Base-by-base conservation (phyloP, 495 filamentous ascomycete genomes). In the Lepraria neglecta region DNA sequence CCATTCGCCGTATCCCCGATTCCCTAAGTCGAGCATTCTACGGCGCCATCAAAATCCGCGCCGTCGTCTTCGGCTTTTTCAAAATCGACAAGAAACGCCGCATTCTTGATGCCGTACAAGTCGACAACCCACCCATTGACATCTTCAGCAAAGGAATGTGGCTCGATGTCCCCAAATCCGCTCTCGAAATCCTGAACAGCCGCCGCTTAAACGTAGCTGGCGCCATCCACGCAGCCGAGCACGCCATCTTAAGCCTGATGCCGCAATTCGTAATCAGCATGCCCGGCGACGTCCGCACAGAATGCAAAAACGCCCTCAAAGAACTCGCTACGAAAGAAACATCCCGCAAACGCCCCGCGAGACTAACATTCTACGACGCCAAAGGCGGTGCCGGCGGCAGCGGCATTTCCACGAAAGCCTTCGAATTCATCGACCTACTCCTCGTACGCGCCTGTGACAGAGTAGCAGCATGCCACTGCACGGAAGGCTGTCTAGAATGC, bases 11-110 rank as follows among this genome's bases (percentile, higher is more conserved):
- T 17, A 87, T 96, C 44, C 80, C 81, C 1, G 69, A 73, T 54
- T 76, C 76, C 11, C 66, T 76, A 6, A 77, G 76, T 2, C 80
- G 83, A 43, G 92, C 92, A 28, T 97, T 87, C 75, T 92, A 87
- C 72, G 94, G 94, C 63, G 65, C 81, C 1, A 91, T 99, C 71
- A 83, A 85, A 62, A 89, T 97, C 68, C 84, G 84, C 64, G 85
- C 90, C 62, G 84, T 87, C 44, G 88, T 97, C 17, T 97, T 95
- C 70, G 95, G 95, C 19, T 99, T 91, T 78, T 96, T 97, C 80
- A 97, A 97, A 70, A 73, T 96, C 44, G 90, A 96, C 73, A 87
- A 86, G 67, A 81, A 82, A 56, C 80, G 86, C 45, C 84, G 88
- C 28, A 86, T 98, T 53, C 87, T 98, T 50, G 94, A 98, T 69